Base-by-base conservation (phyloP, 2,329 filamentous ascomycete species). In the Beauveria varroae region DNA sequence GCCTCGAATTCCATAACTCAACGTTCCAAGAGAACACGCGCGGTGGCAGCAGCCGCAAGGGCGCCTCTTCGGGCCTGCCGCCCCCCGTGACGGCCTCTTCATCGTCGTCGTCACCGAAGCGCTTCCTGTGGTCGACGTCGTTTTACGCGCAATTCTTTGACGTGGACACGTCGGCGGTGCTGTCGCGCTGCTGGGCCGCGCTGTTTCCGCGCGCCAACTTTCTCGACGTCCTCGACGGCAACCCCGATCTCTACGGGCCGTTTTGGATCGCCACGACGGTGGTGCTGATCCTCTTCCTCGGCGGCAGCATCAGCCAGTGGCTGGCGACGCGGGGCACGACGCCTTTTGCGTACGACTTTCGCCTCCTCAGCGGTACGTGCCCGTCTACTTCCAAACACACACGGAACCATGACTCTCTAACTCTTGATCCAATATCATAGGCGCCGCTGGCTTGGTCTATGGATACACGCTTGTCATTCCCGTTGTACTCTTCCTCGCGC, bases 91-190 rank as follows among this genome's bases (percentile, higher is more conserved):
- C 72, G 14, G 86, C 85, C 20, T 78, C 83, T 3, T 72, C 73
- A 7, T 71, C 75, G 20, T 69, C 72, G 14, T 74, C 72, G 14
- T 74, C 74, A n/a, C 82, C 84, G 63, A 98, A 98, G 78, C 90
- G 90, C 70, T 92, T 88, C 78, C 89, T 98, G 65, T 99, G 95
- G 95, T 87, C 87, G 51, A 81, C 98, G 64, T 86, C 86, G 62
- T 99, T 96, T 81, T 99, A 99, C 79, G 86, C 92, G 61, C 95
- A 96, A 78, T 98, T 95, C 84, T 99, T 99, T 78, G 95, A 99
- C 72, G 93, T 99, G 65, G 95, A 99, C 77, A 98, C 95, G 1
- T 87, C 85, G 63, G 90, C 95, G 58, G 93, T 99, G 22, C 78
- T 97, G 61, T 82, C 87, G 70, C 89, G 95, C 66, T 98, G 95